Evolutionary conservation across 805 yeast species (phyloP), one percentile per base, ranked within the genome.

Genomic region (Schwanniomyces occidentalis): DNA sequence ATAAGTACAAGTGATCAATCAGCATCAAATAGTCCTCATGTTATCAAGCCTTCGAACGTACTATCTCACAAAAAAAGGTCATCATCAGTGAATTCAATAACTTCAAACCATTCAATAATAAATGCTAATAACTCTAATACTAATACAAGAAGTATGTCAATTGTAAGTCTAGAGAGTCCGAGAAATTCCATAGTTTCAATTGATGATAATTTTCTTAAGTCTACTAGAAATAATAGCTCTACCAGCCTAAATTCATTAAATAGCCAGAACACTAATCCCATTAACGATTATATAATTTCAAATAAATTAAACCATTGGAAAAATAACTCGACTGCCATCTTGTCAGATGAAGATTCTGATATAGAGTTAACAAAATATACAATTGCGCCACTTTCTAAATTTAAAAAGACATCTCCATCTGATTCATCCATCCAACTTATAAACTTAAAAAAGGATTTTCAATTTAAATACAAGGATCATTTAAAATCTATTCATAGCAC

Each of bases 271-370:
- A 22, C 30, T 13, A 18, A 27, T 9, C 23, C 35, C 8, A 24
- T 23, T 1, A 25, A 12, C 14, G 22, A 18, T 15, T 27, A 27
- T 20, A 22, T 21, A 29, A 29, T 25, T 22, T 21, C 19, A 24
- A 24, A 7, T 10, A 20, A 14, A 24, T 10, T 20, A 30, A 15
- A 16, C 28, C 14, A 18, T 14, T 27, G 25, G 13, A 14, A 17
- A 34, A 25, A 17, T 25, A 38, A 38, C 24, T 41, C 49, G 6
- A 50, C 47, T 15, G 62, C 56, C 6, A 30, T 62, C 10, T 34
- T 60, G 7, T 59, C 69, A 17, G 71, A 65, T 41, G 69, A 64
- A 24, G 71, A 63, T 24, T 59, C 62, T 7, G 69, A 64, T 35
- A 41, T 51, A 9, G 68, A 62, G 25, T 42, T 8, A 15, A 15